These are phyloP conservation scores for Kwoniella dejecticola DNA, from an alignment of 768 basidiomycete species.

Conservation along the genomic window DNA sequence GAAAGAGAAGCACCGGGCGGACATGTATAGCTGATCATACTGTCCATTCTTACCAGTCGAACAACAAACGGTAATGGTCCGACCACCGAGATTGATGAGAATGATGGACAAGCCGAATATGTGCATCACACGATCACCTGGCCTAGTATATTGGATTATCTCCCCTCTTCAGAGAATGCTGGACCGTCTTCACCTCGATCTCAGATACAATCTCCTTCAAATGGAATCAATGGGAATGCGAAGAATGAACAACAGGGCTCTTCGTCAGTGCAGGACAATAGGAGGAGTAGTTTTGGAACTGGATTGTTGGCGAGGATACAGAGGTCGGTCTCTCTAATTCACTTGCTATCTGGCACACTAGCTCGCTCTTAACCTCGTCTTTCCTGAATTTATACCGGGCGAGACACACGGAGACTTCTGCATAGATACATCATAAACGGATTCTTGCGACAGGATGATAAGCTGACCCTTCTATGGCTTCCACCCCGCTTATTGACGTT, in stretches of 20 bases:
- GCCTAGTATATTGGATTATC: constrained; percentile 6
- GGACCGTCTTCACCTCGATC: neutral
- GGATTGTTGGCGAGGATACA: constrained; percentile 11
- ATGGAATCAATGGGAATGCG: neutral
- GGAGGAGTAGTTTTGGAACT: too few species aligned
- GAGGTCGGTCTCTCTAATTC: neutral
- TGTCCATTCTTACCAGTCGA: too few species aligned
- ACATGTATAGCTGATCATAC: too few species aligned
- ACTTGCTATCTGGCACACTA: neutral
- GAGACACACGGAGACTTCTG: too few species aligned
- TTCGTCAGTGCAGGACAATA: neutral
- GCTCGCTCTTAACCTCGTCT: too few species aligned
- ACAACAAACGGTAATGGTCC: too few species aligned
- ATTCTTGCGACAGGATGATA: too few species aligned
- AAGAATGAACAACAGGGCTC: neutral
- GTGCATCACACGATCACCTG: neutral
- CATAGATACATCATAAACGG: too few species aligned
- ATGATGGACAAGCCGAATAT: neutral
- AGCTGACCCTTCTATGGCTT: too few species aligned
- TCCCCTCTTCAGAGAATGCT: neutral
- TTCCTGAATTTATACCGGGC: too few species aligned
- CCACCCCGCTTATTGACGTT: too few species aligned
- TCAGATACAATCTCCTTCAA: neutral
- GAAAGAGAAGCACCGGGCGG: too few species aligned
- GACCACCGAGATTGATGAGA: neutral